Percentiles rank a stretch among this genome's conserved stretches.
Evolutionary conservation across 2,329 filamentous ascomycete species (phyloP).

Genomic region (Pseudopithomyces chartarum): DNA sequence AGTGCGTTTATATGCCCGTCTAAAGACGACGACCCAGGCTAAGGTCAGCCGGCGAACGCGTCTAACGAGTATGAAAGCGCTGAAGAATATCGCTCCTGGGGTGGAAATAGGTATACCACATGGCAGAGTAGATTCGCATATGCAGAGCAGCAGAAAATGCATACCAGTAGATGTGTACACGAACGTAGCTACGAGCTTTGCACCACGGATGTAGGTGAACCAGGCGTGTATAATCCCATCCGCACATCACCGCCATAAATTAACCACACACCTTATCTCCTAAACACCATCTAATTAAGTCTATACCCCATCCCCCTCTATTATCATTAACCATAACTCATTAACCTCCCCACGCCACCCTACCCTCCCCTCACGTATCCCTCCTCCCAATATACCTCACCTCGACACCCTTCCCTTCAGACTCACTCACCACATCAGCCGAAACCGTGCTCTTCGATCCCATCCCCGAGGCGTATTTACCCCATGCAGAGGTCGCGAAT

Average conservation of each 20-base stretch:
- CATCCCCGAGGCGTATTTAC: not conserved
- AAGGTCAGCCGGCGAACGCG: constrained; percentile 24
- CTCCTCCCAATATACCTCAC: not conserved
- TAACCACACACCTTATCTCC: too few relatives aligned
- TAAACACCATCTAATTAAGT: too few relatives aligned
- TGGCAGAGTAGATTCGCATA: constrained; percentile 24
- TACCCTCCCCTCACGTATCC: not conserved
- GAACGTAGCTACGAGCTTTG: constrained; percentile 29
- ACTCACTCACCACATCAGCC: not conserved
- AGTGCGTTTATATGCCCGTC: constrained; percentile 29
- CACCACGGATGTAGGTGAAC: constrained; percentile 16
- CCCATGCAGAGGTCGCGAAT: constrained; percentile 2
- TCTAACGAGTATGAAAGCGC: constrained; percentile 28
- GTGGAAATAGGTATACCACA: constrained; percentile 33
- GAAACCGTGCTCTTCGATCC: not conserved
- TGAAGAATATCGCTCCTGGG: constrained; percentile 21
- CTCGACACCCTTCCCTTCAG: not conserved
- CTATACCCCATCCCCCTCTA: not conserved
- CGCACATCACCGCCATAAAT: not conserved
- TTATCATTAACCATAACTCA: constrained; percentile 1
- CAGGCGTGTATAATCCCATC: too few relatives aligned
- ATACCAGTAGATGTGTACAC: constrained; percentile 29
- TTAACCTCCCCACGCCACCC: too few relatives aligned
- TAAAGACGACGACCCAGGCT: constrained; percentile 21
- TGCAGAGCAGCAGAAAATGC: constrained; percentile 22